A percentile compares a stretch with the other conserved stretches of the same genome.
Conservation (phyloP, 1,284 basidiomycete species). For the Leccinum subrobustum region DNA sequence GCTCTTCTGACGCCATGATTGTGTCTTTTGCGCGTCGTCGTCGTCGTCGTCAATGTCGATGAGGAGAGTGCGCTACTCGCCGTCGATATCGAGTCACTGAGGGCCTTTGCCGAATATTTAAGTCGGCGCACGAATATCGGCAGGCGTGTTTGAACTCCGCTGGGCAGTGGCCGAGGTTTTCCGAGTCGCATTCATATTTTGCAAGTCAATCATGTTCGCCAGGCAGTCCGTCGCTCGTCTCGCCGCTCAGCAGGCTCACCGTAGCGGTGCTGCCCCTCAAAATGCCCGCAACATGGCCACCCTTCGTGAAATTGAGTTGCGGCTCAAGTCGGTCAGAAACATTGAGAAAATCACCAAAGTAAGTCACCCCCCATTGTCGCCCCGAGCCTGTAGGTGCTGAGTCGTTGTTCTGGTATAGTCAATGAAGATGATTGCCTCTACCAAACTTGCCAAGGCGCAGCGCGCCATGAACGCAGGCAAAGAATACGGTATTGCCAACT, state of each 20-base stretch:
- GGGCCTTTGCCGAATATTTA: conserved; percentile 26
- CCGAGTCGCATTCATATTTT: conserved; percentile 32
- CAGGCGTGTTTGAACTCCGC: conserved; percentile 23
- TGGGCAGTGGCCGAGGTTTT: conserved; percentile 38
- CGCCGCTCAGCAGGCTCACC: conserved; percentile 50
- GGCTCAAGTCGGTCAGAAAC: conserved; percentile 96
- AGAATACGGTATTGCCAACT: conserved; percentile 92
- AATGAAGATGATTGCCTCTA: conserved; percentile 99
- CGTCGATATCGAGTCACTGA: conserved; percentile 9
- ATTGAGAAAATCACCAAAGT: conserved; percentile 99
- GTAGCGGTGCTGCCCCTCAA: conserved; percentile 59
- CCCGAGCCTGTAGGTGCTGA: background rate
- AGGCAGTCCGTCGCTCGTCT: conserved; percentile 68
- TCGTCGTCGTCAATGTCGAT: conserved; percentile 14
- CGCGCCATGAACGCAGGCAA: conserved; percentile 94
- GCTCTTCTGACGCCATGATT: too few species aligned
- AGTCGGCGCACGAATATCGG: conserved; percentile 26
- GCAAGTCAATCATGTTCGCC: conserved; percentile 53
- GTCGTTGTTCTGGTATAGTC: conserved; percentile 53
- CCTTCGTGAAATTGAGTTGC: conserved; percentile 94
- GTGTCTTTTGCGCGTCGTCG: conserved; percentile 18
- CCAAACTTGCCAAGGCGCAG: conserved; percentile 94
- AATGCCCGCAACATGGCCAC: conserved; percentile 91
- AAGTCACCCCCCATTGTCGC: conserved; percentile 30
- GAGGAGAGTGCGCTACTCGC: conserved; percentile 19